These are phyloP conservation scores for Hippophae tibetana DNA, from an alignment of 306 rosid genomes.

Conservation along the genomic window DNA sequence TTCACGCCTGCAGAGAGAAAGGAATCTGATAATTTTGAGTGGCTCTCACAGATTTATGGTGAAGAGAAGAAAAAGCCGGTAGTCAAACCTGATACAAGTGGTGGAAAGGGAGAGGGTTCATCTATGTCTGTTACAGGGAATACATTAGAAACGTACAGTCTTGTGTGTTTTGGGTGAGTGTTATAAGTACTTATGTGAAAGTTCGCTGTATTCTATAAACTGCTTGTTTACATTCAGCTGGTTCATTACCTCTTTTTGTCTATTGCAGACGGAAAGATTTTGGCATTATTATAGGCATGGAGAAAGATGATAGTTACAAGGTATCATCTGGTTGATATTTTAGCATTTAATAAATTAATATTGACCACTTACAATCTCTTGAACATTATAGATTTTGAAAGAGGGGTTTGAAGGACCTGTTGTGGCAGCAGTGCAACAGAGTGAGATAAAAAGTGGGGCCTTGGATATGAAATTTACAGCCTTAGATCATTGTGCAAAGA, in stretches of 20 bases:
- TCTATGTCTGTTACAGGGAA: conserved; percentile 31
- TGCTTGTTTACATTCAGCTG: not conserved
- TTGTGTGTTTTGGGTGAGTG: conserved; percentile 87
- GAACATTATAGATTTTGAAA: conserved; percentile 56
- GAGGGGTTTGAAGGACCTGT: conserved; percentile 58
- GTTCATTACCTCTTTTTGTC: conserved; percentile 4
- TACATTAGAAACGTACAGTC: conserved; percentile 56
- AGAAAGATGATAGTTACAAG: conserved; percentile 79
- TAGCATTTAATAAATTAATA: not conserved
- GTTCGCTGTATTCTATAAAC: conserved; percentile 7
- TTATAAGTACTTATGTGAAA: conserved; percentile 11
- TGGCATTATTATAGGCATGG: conserved; percentile 69
- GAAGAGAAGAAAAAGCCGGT: conserved; percentile 46
- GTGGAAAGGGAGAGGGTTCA: conserved; percentile 65
- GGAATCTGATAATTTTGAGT: conserved; percentile 59
- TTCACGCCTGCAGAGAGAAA: conserved; percentile 54
- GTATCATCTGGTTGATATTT: conserved; percentile 28
- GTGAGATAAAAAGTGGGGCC: conserved; percentile 50
- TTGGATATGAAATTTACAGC: conserved; percentile 68
- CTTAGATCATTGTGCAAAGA: conserved; percentile 51
- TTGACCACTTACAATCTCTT: conserved; percentile 5
- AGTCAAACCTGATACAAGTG: conserved; percentile 39
- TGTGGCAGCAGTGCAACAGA: conserved; percentile 39
- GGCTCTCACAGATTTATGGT: conserved; percentile 89
- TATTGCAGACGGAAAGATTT: conserved; percentile 78